A percentile compares a stretch with the other conserved stretches of the same genome.
Evolutionary conservation across 2,329 filamentous ascomycete species (phyloP).

Genomic region (Aspergillus aculeatus): DNA sequence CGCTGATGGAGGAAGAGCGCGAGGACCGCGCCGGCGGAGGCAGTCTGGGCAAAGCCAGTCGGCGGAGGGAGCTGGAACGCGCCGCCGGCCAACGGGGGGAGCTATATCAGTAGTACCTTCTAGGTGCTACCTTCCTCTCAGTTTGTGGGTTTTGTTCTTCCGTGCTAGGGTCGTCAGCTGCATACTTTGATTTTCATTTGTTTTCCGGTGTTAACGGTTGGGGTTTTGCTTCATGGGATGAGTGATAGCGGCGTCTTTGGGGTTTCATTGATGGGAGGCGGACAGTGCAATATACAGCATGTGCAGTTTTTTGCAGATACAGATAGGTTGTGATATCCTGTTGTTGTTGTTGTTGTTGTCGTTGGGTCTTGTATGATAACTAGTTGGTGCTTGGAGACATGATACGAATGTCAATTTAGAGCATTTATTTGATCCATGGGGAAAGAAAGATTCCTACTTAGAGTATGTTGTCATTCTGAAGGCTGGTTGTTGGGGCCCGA

Average conservation of each 20-base stretch:
- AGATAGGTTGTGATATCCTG: not conserved
- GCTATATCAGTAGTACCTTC: not conserved
- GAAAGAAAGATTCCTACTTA: no score
- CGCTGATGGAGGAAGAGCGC: conserved; percentile 37
- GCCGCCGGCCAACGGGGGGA: not conserved
- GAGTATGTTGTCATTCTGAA: no score
- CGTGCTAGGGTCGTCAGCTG: not conserved
- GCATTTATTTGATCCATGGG: no score
- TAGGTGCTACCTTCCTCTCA: no score
- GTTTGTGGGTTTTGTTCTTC: no score
- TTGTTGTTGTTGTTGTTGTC: not conserved
- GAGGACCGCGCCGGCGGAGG: conserved; percentile 41
- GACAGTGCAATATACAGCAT: not conserved
- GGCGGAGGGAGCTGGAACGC: conserved; percentile 1
- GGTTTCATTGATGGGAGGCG: not conserved
- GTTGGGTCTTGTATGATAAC: not conserved
- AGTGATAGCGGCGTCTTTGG: not conserved
- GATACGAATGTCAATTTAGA: not conserved
- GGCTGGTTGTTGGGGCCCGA: no score
- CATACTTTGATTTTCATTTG: not conserved
- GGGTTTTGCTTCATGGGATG: not conserved
- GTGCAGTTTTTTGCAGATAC: not conserved
- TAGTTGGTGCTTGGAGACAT: not conserved
- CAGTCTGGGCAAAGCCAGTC: conserved; percentile 11
- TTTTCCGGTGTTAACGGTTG: not conserved